Evolutionary conservation across 495 filamentous ascomycete species (phyloP).

Genomic region (Hypoxylon lenormandii): DNA sequence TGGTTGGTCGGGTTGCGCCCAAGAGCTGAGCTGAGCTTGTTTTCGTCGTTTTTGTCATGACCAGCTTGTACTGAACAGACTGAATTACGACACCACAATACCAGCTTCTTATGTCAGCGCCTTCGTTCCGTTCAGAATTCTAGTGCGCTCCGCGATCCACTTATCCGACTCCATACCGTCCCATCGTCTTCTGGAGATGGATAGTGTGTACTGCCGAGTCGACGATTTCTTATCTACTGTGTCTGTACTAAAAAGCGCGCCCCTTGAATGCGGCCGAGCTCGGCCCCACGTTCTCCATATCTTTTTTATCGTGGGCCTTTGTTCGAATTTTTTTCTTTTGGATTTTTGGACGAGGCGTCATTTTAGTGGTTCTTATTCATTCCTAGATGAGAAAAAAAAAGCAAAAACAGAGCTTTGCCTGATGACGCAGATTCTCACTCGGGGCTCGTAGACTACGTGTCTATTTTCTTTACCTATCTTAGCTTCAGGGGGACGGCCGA

Average conservation of each 20-base stretch:
- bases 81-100: no score
- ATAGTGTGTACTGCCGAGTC: constrained; percentile 35
- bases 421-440: constrained; percentile 16
- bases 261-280: constrained; percentile 42
- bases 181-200: constrained; percentile 30
- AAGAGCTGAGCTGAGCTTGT: constrained; percentile 29
- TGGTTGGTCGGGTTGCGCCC: constrained; percentile 6
- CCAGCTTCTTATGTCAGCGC: constrained; percentile 44
- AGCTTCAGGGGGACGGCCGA: constrained; percentile 10
- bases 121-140: constrained; percentile 46
- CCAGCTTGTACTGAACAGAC: background rate
- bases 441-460: constrained; percentile 1
- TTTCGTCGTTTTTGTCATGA: background rate
- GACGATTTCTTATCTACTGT: constrained; percentile 46
- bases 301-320: constrained; percentile 41
- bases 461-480: constrained; percentile 7
- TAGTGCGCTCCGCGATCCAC: constrained; percentile 46
- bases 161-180: constrained; percentile 43
- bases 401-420: constrained; percentile 17
- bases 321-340: constrained; percentile 21
- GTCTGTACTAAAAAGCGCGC: constrained; percentile 27
- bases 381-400: background rate
- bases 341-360: constrained; percentile 37
- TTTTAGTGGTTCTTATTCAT: constrained; percentile 30
- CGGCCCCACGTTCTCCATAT: constrained; percentile 45